These are phyloP conservation scores for Pittosporum tobira DNA, from an alignment of 129 eudicot genomes.

Conservation along the genomic window DNA sequence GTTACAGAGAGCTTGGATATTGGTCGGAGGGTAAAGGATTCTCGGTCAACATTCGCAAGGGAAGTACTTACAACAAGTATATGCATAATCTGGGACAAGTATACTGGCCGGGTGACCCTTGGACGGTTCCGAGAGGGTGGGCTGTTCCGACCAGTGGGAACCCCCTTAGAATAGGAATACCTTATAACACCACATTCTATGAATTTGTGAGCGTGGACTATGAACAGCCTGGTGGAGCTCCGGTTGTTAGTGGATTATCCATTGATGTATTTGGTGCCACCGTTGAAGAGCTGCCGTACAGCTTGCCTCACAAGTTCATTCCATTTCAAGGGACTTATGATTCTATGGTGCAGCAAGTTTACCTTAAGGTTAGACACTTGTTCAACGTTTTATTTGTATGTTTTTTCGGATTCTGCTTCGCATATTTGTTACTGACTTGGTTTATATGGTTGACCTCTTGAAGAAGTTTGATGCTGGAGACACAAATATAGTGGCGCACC, in stretches of 20 bases:
- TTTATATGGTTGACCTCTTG: too few species aligned
- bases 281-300: background rate
- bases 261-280: background rate
- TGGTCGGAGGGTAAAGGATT: conserved; percentile 4
- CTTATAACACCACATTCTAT: background rate
- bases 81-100: conserved; percentile 1
- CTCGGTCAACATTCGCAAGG: background rate
- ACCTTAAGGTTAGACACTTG: too few species aligned
- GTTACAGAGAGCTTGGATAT: background rate
- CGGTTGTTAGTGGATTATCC: background rate
- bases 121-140: conserved; percentile 1
- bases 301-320: background rate
- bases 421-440: too few species aligned
- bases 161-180: conserved; percentile 5
- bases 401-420: too few species aligned
- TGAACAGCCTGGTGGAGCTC: background rate
- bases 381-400: too few species aligned
- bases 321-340: conserved; percentile 2
- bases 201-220: background rate
- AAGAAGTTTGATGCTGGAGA: conserved; percentile 1
- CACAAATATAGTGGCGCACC: background rate
- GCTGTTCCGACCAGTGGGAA: background rate
- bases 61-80: background rate
- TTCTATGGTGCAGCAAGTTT: background rate
- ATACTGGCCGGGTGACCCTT: conserved; percentile 3